phyloP scores from a whole-genome alignment of 164 flowering plant species.

The Echeveria elegans region DNA sequence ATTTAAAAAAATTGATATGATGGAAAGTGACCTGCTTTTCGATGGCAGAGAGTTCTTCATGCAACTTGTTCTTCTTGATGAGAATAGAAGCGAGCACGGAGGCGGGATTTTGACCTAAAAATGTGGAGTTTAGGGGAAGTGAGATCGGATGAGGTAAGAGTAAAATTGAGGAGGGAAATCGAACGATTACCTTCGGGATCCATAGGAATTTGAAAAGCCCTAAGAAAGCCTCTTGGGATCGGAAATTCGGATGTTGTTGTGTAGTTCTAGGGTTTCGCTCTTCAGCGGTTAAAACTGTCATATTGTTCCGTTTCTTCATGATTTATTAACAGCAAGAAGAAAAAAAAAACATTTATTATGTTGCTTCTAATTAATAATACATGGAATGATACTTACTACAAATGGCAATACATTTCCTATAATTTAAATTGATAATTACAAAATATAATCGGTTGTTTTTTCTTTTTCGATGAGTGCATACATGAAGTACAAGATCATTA shows the following conservation, averaged over 20 bases:
- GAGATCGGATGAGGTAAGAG: neutral
- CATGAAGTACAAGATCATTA: too few species aligned
- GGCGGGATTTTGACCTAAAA: constrained; percentile 37
- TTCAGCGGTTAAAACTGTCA: neutral
- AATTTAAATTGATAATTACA: too few species aligned
- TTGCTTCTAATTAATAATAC: too few species aligned
- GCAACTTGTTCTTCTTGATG: constrained; percentile 64
- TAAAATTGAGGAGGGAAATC: neutral
- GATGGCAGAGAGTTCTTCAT: constrained; percentile 72
- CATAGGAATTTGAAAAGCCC: neutral
- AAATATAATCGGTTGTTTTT: too few species aligned
- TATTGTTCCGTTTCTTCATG: too few species aligned
- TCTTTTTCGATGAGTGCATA: too few species aligned
- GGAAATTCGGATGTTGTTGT: neutral
- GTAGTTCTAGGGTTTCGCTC: neutral
- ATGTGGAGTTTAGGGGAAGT: neutral
- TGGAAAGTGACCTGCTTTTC: constrained; percentile 56
- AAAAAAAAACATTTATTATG: too few species aligned
- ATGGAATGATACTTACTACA: too few species aligned
- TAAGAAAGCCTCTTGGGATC: neutral
- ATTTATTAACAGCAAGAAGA: too few species aligned
- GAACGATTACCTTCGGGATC: neutral
- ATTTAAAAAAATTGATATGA: neutral
- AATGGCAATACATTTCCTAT: too few species aligned
- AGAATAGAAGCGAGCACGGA: constrained; percentile 57